Conservation (phyloP, 2,329 filamentous ascomycete genomes). For the Trichoderma sp. region DNA sequence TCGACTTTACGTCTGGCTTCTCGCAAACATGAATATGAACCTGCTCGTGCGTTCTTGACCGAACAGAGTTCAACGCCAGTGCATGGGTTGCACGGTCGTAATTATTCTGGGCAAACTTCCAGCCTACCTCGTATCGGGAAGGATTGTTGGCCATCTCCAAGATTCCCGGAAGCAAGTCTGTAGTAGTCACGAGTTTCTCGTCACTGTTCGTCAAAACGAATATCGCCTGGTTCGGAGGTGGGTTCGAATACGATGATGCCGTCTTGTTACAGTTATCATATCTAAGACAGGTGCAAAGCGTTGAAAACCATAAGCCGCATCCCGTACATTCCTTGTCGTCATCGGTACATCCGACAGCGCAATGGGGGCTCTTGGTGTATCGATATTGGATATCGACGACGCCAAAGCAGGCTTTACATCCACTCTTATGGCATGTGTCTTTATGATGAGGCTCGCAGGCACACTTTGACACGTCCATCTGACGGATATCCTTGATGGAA, state of each 20-base stretch:
- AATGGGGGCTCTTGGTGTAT: not conserved
- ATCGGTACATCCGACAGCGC: not conserved
- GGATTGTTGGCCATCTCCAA: not conserved
- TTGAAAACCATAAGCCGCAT: not conserved
- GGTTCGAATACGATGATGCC: not conserved
- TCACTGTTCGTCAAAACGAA: not conserved
- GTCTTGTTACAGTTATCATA: not conserved
- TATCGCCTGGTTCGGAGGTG: not conserved
- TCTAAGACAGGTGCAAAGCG: not conserved
- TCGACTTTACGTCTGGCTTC: not conserved
- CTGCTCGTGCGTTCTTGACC: constrained; percentile 3
- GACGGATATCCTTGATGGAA: not conserved
- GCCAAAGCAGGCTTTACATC: not conserved
- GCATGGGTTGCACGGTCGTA: not conserved
- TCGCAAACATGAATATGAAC: constrained; percentile 4
- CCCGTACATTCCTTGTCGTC: not conserved
- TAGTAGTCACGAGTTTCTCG: not conserved
- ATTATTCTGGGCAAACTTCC: not conserved
- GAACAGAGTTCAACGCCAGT: constrained; percentile 3
- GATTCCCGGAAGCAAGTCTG: not conserved
- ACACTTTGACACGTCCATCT: not conserved
- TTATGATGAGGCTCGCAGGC: not conserved
- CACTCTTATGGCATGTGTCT: not conserved
- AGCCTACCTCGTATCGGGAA: not conserved
- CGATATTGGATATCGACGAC: not conserved